A percentile compares a stretch with the other conserved stretches of the same genome.
phyloP scores from a whole-genome alignment of 768 basidiomycete genomes.

The Auriscalpium vulgare region DNA sequence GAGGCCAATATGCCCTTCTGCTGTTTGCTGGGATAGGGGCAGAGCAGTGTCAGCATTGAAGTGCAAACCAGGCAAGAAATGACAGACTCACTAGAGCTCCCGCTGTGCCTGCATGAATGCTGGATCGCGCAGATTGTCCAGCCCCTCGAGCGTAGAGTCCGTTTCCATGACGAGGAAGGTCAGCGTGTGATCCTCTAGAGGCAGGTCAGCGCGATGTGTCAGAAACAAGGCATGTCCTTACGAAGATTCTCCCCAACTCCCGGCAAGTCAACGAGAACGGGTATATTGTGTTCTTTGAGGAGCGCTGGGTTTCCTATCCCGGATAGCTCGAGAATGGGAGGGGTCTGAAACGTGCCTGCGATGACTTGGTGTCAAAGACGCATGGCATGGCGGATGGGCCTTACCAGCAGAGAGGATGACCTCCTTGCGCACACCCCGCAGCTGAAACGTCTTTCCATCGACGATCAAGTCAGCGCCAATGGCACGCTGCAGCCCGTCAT shows the following conservation, averaged over 20 bases:
- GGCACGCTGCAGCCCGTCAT: background rate
- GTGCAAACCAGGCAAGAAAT: too few relatives aligned
- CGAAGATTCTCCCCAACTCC: constrained; percentile 31
- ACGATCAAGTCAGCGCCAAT: background rate
- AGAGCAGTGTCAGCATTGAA: too few relatives aligned
- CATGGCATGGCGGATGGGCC: background rate
- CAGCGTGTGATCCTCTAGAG: constrained; percentile 16
- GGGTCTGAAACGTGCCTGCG: background rate
- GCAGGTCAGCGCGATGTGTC: too few relatives aligned
- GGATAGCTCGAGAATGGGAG: background rate
- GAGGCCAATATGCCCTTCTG: background rate
- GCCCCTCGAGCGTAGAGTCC: constrained; percentile 9
- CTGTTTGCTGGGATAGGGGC: background rate
- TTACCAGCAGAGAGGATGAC: background rate
- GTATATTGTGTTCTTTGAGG: constrained; percentile 18
- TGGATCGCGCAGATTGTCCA: constrained; percentile 12
- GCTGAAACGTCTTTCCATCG: background rate
- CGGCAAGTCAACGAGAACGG: constrained; percentile 25
- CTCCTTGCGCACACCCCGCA: background rate
- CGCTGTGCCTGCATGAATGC: constrained; percentile 3
- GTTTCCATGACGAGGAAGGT: constrained; percentile 8
- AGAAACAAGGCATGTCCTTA: constrained; percentile 11
- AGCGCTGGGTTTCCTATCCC: constrained; percentile 23
- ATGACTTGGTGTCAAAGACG: background rate
- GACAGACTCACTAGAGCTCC: constrained; percentile 12